Evolutionary conservation across 192 early-diverging fungal genomes (phyloP), one percentile per base, ranked within the genome.

Genomic region (Coemansia sp.): DNA sequence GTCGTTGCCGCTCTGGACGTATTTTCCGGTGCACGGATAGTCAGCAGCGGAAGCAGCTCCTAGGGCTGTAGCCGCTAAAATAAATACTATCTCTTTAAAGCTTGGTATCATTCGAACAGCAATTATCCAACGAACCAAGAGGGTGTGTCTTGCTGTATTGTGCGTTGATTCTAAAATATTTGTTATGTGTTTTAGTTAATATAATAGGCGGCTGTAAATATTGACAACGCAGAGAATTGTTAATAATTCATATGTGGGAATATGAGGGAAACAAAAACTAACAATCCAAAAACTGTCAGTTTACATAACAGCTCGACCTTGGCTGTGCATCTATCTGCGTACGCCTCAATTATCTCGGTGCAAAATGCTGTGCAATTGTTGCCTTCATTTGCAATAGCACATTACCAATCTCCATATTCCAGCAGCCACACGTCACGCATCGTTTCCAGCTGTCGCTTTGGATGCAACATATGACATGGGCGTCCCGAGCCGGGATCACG

Each of bases 21-120:
- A 53, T 21, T 53, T 53, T 53, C 51, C 51, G 16, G 51, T 53
- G 24, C 51, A 53, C 24, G 51, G 51, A 16, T 53, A 53, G 51
- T 53, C 51, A 15, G 21, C 51, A 7, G 51, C 51, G 9, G 51
- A 23, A 7, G 51, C 51, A 7, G 51, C 51, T 26, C 8, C 51
- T 10, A 53, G 51, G 0, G 6, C 14, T 14, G 51, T 8, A 53
- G 51, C 51, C 24, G 51, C 23, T 53, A 53, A 21, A 53, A 53
- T 26, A 26, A 53, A 26, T 11, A 53, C 9, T 14, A 53, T 9
- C 16, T 18, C 16, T 18, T 46, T 46, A 46, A 46, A 18, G 1
- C 12, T 46, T 14, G 5, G 16, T 46, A 18, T 18, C 44, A 46
- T 46, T 15, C 44, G 5, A 46, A 46, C 4, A 46, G 44, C 44